Conservation (phyloP, 1,139 yeast species). For the Yamadazyma triangularis region DNA sequence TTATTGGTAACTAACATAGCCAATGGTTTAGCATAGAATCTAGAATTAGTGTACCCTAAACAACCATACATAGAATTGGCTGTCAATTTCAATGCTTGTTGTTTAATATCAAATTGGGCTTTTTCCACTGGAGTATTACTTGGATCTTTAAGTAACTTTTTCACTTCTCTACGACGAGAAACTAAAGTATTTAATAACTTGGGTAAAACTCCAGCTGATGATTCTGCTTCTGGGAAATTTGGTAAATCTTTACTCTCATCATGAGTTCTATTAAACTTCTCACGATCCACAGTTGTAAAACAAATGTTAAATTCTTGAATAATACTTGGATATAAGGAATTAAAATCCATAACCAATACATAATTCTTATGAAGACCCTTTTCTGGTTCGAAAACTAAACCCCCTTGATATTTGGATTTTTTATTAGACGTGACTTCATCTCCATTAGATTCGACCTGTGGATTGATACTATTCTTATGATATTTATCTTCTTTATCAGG, state of each 20-base stretch:
- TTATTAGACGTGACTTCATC: constrained; percentile 55
- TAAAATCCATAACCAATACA: constrained; percentile 95
- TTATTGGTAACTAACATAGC: constrained; percentile 94
- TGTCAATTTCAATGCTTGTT: constrained; percentile 91
- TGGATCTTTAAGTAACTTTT: constrained; percentile 76
- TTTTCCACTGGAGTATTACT: constrained; percentile 56
- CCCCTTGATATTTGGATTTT: constrained; percentile 90
- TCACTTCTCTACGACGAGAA: constrained; percentile 89
- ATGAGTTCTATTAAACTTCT: constrained; percentile 39
- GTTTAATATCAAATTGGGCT: constrained; percentile 89
- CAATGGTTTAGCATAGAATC: constrained; percentile 93
- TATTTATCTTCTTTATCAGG: constrained; percentile 77
- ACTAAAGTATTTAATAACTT: constrained; percentile 79
- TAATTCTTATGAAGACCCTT: constrained; percentile 89
- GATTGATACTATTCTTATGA: constrained; percentile 37
- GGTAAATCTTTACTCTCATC: constrained; percentile 69
- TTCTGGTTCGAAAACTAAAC: constrained; percentile 95
- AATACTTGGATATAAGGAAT: constrained; percentile 93
- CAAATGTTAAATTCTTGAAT: constrained; percentile 97
- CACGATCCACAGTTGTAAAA: constrained; percentile 88
- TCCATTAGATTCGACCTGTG: constrained; percentile 36
- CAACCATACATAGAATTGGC: constrained; percentile 99
- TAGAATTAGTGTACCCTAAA: constrained; percentile 84
- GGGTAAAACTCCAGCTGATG: constrained; percentile 80
- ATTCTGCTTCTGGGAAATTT: constrained; percentile 56